Evolutionary conservation across 2,329 filamentous ascomycete genomes (phyloP).

Genomic region (Calonectria leucothoes): DNA sequence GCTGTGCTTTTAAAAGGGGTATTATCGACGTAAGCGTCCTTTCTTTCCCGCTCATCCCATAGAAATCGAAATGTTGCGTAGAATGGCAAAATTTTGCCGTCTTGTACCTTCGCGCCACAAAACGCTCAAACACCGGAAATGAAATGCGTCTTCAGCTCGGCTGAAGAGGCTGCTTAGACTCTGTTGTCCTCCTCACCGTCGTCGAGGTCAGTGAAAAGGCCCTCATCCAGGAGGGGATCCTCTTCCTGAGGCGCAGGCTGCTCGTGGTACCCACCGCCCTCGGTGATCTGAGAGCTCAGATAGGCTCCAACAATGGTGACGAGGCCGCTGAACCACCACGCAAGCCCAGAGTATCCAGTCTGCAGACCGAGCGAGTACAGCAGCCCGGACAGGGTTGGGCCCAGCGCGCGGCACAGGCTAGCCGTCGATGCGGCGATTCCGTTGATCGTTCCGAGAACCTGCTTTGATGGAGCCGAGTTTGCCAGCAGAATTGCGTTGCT

Average conservation of each 20-base stretch:
- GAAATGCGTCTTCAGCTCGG: constrained; percentile 23
- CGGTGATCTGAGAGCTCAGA: constrained; percentile 80
- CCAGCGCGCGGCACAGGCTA: constrained; percentile 87
- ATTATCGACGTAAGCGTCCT: constrained; percentile 24
- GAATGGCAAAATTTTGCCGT: constrained; percentile 30
- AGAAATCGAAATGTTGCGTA: constrained; percentile 36
- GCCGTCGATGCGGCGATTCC: constrained; percentile 92
- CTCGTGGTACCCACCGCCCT: constrained; percentile 63
- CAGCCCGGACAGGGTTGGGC: constrained; percentile 87
- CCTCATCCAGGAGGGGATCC: constrained; percentile 48
- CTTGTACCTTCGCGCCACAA: constrained; percentile 32
- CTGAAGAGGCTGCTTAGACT: constrained; percentile 33
- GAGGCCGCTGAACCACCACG: constrained; percentile 91
- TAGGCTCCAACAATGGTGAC: constrained; percentile 81
- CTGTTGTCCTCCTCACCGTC: constrained; percentile 46
- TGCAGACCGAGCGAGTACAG: constrained; percentile 85
- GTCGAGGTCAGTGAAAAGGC: constrained; percentile 45
- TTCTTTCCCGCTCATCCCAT: constrained; percentile 28
- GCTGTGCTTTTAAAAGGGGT: constrained; percentile 23
- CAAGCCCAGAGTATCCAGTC: constrained; percentile 85
- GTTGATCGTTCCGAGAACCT: constrained; percentile 91
- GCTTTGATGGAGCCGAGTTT: constrained; percentile 85
- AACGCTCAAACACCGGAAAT: constrained; percentile 36
- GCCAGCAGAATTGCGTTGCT: constrained; percentile 89
- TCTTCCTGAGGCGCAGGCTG: constrained; percentile 54